Evolutionary conservation across 164 flowering plant species (phyloP), one percentile per base, ranked within the genome.

Genomic region (Aristolochia californica): DNA sequence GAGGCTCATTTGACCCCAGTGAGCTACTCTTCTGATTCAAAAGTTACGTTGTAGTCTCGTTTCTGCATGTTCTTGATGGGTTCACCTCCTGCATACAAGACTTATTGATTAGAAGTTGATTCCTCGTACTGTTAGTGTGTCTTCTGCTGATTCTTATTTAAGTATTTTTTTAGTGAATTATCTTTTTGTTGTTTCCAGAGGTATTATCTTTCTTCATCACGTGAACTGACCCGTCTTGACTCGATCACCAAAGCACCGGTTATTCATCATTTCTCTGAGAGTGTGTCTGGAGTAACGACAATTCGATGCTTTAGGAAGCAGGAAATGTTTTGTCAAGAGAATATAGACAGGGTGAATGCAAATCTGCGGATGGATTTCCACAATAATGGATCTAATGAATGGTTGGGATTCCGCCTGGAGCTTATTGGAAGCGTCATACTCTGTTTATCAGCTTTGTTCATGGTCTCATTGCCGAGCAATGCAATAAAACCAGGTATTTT

Each of bases 351-450:
- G 13, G 88, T 89, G 14, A 76, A 87, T 70, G 71, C 68, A 15
- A 93, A 81, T 66, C 60, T 93, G 25, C 75, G 96, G 13, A 85
- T 89, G 99, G 95, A 87, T 67, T 93, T 93, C 61, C 91, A 93
- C 74, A 93, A 84, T 53, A 79, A 82, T 53, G 96, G 88, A 49
- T 81, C 97, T 27, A 89, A 89, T 58, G 99, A 87, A 62, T 93
- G 99, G 99, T 61, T 93, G 58, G 99, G 99, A 4, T 83, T 84
- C 57, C 97, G 99, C n/a, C 49, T 90, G 61, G 99, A 93, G 47
- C 67, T 93, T 18, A 57, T 89, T 21, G 99, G 99, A 25, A 84
- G 90, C 63, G 28, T 80, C 38, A 30, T 80, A 45, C 84, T 93
- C 50, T 93, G 99, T 70, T 10, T 75, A 43, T 85, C 99, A 20